A percentile compares a stretch with the other conserved stretches of the same genome.
Evolutionary conservation across 1,284 basidiomycete genomes (phyloP).

Genomic region (Salmacisia buchloeana): DNA sequence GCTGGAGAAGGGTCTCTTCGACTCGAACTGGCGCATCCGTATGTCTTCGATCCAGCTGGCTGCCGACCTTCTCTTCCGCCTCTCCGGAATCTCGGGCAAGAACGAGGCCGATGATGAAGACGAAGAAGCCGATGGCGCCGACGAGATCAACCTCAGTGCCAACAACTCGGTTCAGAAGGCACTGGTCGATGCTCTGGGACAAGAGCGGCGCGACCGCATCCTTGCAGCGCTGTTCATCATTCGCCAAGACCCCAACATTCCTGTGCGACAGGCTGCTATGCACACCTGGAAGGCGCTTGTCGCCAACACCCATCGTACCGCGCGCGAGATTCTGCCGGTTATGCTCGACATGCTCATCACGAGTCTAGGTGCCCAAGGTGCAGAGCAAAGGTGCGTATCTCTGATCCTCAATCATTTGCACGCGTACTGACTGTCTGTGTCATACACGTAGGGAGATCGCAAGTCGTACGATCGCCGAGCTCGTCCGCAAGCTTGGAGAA

Average conservation of each 20-base stretch:
- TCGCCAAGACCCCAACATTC: conserved; percentile 84
- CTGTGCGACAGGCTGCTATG: conserved; percentile 83
- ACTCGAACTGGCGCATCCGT: conserved; percentile 87
- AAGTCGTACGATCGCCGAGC: conserved; percentile 57
- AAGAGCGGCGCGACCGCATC: conserved; percentile 82
- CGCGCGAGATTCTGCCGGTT: conserved; percentile 87
- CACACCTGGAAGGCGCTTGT: conserved; percentile 99
- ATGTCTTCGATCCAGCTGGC: conserved; percentile 86
- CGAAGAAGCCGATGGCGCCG: conserved; percentile 60
- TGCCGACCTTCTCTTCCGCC: conserved; percentile 91
- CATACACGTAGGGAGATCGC: conserved; percentile 67
- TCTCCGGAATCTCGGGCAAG: conserved; percentile 95
- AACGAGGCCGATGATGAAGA: conserved; percentile 56
- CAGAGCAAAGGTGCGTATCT: conserved; percentile 65
- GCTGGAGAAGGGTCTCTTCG: conserved; percentile 90
- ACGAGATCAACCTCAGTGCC: conserved; percentile 64
- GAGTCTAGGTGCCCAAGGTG: conserved; percentile 68
- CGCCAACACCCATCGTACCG: conserved; percentile 62
- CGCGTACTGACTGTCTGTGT: not conserved
- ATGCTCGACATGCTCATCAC: conserved; percentile 61
- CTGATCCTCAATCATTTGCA: not conserved
- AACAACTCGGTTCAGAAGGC: conserved; percentile 62
- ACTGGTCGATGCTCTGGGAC: conserved; percentile 79
- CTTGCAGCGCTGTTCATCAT: conserved; percentile 86
- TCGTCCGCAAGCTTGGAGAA: conserved; percentile 95